Evolutionary conservation across 2,329 filamentous ascomycete genomes (phyloP), one percentile per base, ranked within the genome.

Genomic region (Pseudogymnoascus sp.): DNA sequence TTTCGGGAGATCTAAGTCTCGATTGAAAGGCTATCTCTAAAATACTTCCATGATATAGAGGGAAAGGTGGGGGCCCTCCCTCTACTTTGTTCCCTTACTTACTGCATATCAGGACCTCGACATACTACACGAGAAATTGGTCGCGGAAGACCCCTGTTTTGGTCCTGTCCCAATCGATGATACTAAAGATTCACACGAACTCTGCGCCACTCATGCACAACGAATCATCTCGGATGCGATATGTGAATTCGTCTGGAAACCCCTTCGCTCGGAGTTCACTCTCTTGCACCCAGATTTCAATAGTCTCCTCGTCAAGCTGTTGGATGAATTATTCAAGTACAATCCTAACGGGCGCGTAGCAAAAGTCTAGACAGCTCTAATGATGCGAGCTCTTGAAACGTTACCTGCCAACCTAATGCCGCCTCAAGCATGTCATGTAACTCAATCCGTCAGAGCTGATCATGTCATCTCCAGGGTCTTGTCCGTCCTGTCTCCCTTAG

Each of bases 351-450:
- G 64, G 44, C 64, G 63, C 21, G 62, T 28, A 56, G 64, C 59
- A n/a, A 62, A 62, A 47, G 64, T 67, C 31, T 66, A 62, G 64
- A 67, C 40, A 56, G 64, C 63, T 63, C 66, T 67, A 14, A 67
- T 63, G 2, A 65, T 67, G 60, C 64, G 64, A 63, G 63, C 61
- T 44, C 23, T 63, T 65, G 35, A 38, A 38, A 38, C 11, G 14
- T 38, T 38, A 38, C 12, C 35, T 38, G 14, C 11, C 35, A 38
- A n/a, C 35, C 14, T 14, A 38, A 38, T 38, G 35, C 35, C 35
- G 14, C 35, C 35, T 38, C 35, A 38, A 38, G 7, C 33, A 11
- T 21, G 28, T 33, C 14, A 28, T 31, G 16, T 61, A 47, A 6
- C 18, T 59, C 35, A 31, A 28, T 50, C 50, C 37, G 42, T 25